Evolutionary conservation across 2,329 filamentous ascomycete species (phyloP).

Genomic region (Fusarium sulawesiense): DNA sequence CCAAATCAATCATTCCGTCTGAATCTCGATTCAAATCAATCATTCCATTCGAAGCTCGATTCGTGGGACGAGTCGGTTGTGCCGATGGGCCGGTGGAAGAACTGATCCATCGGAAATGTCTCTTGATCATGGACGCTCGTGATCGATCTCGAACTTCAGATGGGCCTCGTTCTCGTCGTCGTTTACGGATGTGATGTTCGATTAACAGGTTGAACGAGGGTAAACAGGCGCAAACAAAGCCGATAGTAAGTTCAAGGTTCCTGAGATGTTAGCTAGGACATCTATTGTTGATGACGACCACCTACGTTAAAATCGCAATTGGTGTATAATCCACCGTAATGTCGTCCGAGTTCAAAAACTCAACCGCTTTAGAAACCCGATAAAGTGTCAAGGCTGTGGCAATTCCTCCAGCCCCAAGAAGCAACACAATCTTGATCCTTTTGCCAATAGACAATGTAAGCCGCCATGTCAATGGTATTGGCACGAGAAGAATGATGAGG

Average conservation of each 20-base stretch:
- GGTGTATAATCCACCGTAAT: slow-evolving; percentile 35
- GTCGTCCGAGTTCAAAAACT: slow-evolving; percentile 36
- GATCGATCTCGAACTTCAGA: slow-evolving; percentile 7
- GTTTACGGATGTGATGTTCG: slow-evolving; percentile 26
- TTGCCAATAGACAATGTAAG: slow-evolving; percentile 31
- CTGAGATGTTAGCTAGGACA: slow-evolving; percentile 3
- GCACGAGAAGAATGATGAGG: slow-evolving; percentile 32
- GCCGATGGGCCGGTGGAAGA: slow-evolving; percentile 19
- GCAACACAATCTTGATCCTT: slow-evolving; percentile 38
- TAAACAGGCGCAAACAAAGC: slow-evolving; percentile 41
- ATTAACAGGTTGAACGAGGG: slow-evolving; percentile 36
- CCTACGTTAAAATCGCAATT: slow-evolving; percentile 37
- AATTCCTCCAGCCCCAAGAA: slow-evolving; percentile 37
- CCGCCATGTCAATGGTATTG: slow-evolving; percentile 34
- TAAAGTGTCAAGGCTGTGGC: slow-evolving; percentile 37
- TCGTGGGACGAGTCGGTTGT: background rate
- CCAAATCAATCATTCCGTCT: slow-evolving; percentile 29
- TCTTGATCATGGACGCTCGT: slow-evolving; percentile 1
- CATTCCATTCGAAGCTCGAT: slow-evolving; percentile 8
- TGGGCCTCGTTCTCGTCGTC: slow-evolving; percentile 6
- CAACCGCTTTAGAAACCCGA: slow-evolving; percentile 12
- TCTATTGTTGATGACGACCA: accelerated
- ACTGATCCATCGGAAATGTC: slow-evolving; percentile 31
- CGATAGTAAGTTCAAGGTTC: slow-evolving; percentile 34
- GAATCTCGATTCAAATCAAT: slow-evolving; percentile 25